A percentile compares a stretch with the other conserved stretches of the same genome.
Conservation (phyloP, 768 basidiomycete species). For the Lactifluus pinguis region DNA sequence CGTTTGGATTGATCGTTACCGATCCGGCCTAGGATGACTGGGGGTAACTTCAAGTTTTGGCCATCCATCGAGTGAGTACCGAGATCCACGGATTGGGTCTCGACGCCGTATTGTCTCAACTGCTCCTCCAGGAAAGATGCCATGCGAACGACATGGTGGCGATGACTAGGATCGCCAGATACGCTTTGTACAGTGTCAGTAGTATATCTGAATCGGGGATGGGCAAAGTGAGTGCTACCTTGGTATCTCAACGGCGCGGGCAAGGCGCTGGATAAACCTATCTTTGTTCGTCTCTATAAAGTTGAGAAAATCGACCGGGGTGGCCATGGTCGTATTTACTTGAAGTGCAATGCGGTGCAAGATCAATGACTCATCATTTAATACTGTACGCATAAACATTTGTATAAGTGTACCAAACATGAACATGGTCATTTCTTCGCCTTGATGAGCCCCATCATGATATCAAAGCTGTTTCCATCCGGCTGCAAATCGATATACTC, state of each 20-base stretch:
- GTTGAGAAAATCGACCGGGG: constrained; percentile 27
- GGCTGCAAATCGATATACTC: constrained; percentile 88
- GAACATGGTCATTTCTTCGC: constrained; percentile 27
- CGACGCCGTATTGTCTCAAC: constrained; percentile 69
- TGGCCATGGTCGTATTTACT: constrained; percentile 25
- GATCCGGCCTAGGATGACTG: constrained; percentile 71
- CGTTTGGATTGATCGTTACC: constrained; percentile 85
- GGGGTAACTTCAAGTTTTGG: constrained; percentile 65
- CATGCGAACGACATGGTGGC: constrained; percentile 80
- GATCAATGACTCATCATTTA: too few relatives aligned
- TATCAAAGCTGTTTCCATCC: constrained; percentile 94
- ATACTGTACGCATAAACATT: too few relatives aligned
- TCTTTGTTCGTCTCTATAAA: constrained; percentile 66
- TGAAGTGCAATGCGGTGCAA: background rate
- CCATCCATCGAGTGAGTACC: constrained; percentile 71
- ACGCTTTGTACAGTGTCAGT: constrained; percentile 31
- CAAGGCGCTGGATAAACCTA: constrained; percentile 68
- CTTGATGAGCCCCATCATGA: constrained; percentile 83
- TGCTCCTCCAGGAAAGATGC: constrained; percentile 68
- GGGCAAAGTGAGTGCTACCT: constrained; percentile 33
- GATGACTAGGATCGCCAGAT: constrained; percentile 59
- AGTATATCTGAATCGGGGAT: background rate
- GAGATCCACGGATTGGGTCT: constrained; percentile 63
- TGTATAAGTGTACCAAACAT: too few relatives aligned
- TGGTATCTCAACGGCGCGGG: constrained; percentile 78